Conservation (phyloP, 345 rosid genomes). For the Eucalyptus virginea region DNA sequence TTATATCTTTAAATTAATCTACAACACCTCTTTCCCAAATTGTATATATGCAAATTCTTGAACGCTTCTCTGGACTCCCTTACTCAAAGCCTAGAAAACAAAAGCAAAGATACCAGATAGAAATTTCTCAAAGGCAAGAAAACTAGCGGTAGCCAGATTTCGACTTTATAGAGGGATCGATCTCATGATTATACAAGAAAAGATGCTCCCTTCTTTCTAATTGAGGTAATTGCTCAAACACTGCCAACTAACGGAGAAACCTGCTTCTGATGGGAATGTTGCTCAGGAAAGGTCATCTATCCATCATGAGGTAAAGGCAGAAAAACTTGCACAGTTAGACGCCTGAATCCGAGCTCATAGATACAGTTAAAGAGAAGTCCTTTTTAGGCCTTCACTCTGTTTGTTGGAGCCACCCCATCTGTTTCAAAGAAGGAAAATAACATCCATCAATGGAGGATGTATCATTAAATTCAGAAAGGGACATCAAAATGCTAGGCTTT, state of each 20-base stretch:
- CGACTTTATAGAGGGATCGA: not conserved
- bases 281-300: not conserved
- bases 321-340: not conserved
- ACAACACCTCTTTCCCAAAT: not conserved
- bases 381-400: slow-evolving; percentile 17
- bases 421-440: not conserved
- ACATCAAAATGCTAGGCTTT: not conserved
- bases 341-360: not conserved
- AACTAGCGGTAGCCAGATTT: not conserved
- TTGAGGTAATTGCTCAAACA: not conserved
- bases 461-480: not conserved
- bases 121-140: not conserved
- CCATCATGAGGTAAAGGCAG: not conserved
- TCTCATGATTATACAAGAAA: not conserved
- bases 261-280: not conserved
- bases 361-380: not conserved
- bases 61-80: not conserved
- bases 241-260: not conserved
- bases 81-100: not conserved
- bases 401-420: slow-evolving; percentile 67
- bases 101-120: not conserved
- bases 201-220: not conserved
- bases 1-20: not conserved
- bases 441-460: not conserved
- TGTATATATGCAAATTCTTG: not conserved